These are phyloP conservation scores for Aspergillus saccharolyticus DNA, from an alignment of 495 filamentous ascomycete genomes.

Conservation along the genomic window DNA sequence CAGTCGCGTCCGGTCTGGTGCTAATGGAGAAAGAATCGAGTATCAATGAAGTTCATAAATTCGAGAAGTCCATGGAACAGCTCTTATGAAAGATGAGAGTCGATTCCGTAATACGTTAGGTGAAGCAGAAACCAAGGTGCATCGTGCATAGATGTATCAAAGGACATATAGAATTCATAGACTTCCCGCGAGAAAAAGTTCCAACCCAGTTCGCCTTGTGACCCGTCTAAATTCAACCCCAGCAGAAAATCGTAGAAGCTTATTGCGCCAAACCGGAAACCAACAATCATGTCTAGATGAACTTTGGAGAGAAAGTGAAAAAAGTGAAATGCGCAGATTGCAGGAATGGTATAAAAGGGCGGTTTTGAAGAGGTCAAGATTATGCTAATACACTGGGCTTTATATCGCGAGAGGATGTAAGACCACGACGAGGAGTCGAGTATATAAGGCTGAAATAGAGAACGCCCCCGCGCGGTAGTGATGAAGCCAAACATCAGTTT, in stretches of 20 bases:
- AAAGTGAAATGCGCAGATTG: background rate
- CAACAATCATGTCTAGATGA: background rate
- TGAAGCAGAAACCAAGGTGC: background rate
- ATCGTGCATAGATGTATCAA: background rate
- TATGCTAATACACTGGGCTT: background rate
- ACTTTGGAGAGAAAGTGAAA: background rate
- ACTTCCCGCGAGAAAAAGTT: background rate
- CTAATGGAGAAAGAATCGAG: too few relatives aligned
- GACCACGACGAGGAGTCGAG: background rate
- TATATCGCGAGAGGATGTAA: background rate
- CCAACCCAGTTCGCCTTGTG: background rate
- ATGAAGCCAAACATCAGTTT: constrained; percentile 5
- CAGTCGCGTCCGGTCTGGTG: background rate
- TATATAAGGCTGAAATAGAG: background rate
- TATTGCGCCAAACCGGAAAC: background rate
- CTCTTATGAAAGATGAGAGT: background rate
- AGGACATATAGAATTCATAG: background rate
- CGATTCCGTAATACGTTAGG: background rate
- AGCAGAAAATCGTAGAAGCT: background rate
- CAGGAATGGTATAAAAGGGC: background rate
- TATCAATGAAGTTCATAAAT: too few relatives aligned
- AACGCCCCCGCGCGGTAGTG: too few relatives aligned
- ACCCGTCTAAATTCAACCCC: background rate
- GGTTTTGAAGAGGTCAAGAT: background rate
- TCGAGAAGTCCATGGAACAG: background rate